Evolutionary conservation across 352 stramenopile species (phyloP).

Genomic region (Phytophthora sp.): DNA sequence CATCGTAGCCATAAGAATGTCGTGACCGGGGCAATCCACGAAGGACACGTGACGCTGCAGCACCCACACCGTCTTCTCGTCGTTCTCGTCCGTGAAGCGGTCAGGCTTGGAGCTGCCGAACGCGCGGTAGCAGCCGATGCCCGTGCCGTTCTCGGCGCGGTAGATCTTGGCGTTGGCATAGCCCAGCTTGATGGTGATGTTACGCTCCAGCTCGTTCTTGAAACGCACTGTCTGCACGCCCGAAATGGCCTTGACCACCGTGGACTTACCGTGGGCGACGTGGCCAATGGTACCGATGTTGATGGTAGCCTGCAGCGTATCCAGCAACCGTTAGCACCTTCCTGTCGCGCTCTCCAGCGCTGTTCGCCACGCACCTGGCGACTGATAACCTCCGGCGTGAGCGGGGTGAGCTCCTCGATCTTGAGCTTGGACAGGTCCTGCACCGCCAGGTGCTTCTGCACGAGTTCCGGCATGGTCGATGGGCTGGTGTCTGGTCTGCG

Average conservation of each 20-base stretch:
- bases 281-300: slow-evolving; percentile 99
- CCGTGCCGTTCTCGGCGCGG: slow-evolving; percentile 79
- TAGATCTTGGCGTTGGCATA: slow-evolving; percentile 99
- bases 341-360: neutral
- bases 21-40: slow-evolving; percentile 99
- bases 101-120: slow-evolving; percentile 90
- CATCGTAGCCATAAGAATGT: slow-evolving; percentile 99
- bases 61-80: slow-evolving; percentile 92
- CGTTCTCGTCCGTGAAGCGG: slow-evolving; percentile 83
- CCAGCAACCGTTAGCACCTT: no score
- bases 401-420: slow-evolving; percentile 94
- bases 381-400: slow-evolving; percentile 98
- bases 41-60: slow-evolving; percentile 98
- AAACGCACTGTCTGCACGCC: slow-evolving; percentile 98
- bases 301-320: slow-evolving; percentile 99
- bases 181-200: slow-evolving; percentile 99
- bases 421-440: slow-evolving; percentile 97
- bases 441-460: slow-evolving; percentile 83
- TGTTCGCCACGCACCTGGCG: slow-evolving; percentile 43
- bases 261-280: slow-evolving; percentile 99
- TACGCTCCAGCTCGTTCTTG: slow-evolving; percentile 99
- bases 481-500: neutral
- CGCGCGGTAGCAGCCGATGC: slow-evolving; percentile 89
- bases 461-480: slow-evolving; percentile 59
- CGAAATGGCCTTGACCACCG: slow-evolving; percentile 99